Evolutionary conservation across 176 grass and related monocot genomes (phyloP), one percentile per base, ranked within the genome.

Genomic region (Aegilops tauschii): DNA sequence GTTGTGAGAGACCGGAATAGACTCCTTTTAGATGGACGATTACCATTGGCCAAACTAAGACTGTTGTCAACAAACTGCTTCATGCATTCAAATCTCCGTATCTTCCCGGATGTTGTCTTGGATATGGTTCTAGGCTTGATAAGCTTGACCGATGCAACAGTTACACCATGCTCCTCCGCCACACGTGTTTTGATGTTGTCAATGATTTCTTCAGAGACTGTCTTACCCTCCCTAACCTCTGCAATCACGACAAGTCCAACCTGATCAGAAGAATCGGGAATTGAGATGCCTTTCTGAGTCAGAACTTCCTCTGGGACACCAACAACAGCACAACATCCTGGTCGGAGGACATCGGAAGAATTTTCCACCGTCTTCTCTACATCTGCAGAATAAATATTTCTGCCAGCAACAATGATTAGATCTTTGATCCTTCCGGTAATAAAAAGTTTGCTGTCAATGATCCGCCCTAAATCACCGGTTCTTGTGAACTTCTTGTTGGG

Each of bases 361-460:
- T 86, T 80, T 80, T 94, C 93, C 30, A 94, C 90, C 9, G 93
- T 94, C 85, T 92, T 94, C 80, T 94, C 93, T 45, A 94, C 87
- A 80, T 94, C 90, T 30, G 87, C 85, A 73, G 93, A 92, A 84
- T 94, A 94, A 59, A 94, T 90, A 76, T 94, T 94, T 90, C 87
- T 94, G 42, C 93, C 93, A 80, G 93, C 85, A 88, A 94, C 85
- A 77, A 94, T 94, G 63, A 94, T 92, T 77, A 94, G 73, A 80
- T 94, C 93, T 89, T 94, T 94, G 83, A 94, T 94, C 86, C 93
- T 84, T 84, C 93, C 93, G 17, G 90, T 94, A 83, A 94, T 92
- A 76, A 94, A 94, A 83, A 94, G 82, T 54, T 94, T 94, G 14
- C 87, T 82, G 58, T 86, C 82, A 14, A 94, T 90, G 63, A 86